Base-by-base conservation (phyloP, 108 stramenopile species). In the Nitzschia sp. region DNA sequence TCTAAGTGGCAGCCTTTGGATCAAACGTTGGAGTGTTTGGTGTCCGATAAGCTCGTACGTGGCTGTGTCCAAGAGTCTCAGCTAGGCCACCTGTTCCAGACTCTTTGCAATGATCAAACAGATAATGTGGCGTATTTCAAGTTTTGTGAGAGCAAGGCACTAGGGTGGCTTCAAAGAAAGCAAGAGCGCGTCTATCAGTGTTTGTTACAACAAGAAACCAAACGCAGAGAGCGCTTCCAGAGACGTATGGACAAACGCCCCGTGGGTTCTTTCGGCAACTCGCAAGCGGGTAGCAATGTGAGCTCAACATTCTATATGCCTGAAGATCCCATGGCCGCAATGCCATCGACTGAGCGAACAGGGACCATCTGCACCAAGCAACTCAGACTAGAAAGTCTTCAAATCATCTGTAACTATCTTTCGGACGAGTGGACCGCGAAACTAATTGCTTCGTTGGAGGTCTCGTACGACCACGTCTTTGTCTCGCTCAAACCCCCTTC, bases 361-460 rank as follows among this genome's bases (percentile, higher is more conserved):
- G 21, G 19, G 21, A 23, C 49, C 11, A 21, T 30, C 2, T n/a
- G n/a, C n/a, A n/a, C n/a, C n/a, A 19, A 49, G 51, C 17, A 49
- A 17, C 46, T 74, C 1, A 66, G 47, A 26, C 48, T 59, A 1
- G 65, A 74, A 21, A 74, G 73, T 28, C 28, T 85, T 36, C 90
- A 91, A 46, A 73, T 88, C n/a, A 42, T 91, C 18, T 84, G 85
- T 49, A 85, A 81, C 15, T 91, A 88, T 53, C 66, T 91, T 1
- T 71, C 85, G 1, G 29, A 54, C 1, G 51, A 54, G 19, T 88
- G 90, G 90, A 71, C 59, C 19, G 32, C 56, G 23, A 78, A 74
- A 51, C 76, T 89, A 11, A 30, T 79, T 18, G 27, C 28, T 28
- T 9, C 38, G 21, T 35, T 45, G 47, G 33, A 21, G 36, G 53